These are phyloP conservation scores for Blastocystis sp. DNA, from an alignment of 352 stramenopile genomes.

Conservation along the genomic window DNA sequence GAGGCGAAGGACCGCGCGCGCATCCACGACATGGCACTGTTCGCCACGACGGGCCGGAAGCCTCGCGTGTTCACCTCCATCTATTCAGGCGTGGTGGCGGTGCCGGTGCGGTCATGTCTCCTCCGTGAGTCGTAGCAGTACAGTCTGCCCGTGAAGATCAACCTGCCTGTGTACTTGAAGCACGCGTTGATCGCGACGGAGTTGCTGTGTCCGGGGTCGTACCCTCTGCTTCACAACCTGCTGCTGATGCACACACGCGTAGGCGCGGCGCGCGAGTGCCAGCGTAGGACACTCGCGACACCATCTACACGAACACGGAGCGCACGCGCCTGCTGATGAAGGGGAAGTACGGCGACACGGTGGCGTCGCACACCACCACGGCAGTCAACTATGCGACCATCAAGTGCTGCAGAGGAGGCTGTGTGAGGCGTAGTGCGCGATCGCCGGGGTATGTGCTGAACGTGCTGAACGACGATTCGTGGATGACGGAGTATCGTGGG, in stretches of 20 bases:
- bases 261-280: background rate
- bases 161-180: slow-evolving; percentile 32
- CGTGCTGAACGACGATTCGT: slow-evolving; percentile 17
- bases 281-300: slow-evolving; percentile 35
- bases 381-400: slow-evolving; percentile 44
- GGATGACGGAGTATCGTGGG: slow-evolving; percentile 47
- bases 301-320: slow-evolving; percentile 45
- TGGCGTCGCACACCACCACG: background rate
- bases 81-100: slow-evolving; percentile 39
- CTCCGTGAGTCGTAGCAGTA: slow-evolving; percentile 21
- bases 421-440: background rate
- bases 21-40: slow-evolving; percentile 38
- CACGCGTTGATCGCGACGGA: slow-evolving; percentile 47
- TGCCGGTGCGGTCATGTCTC: background rate
- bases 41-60: background rate
- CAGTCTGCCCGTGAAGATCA: slow-evolving; percentile 23
- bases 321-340: slow-evolving; percentile 36
- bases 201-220: slow-evolving; percentile 43
- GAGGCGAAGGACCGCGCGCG: slow-evolving; percentile 13
- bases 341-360: slow-evolving; percentile 54
- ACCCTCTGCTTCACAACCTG: slow-evolving; percentile 49
- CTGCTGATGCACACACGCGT: slow-evolving; percentile 58
- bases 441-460: slow-evolving; percentile 49
- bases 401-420: background rate
- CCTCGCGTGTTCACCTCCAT: slow-evolving; percentile 16